Evolutionary conservation across 257 asterid species (phyloP).

Genomic region (Catharanthus roseus): DNA sequence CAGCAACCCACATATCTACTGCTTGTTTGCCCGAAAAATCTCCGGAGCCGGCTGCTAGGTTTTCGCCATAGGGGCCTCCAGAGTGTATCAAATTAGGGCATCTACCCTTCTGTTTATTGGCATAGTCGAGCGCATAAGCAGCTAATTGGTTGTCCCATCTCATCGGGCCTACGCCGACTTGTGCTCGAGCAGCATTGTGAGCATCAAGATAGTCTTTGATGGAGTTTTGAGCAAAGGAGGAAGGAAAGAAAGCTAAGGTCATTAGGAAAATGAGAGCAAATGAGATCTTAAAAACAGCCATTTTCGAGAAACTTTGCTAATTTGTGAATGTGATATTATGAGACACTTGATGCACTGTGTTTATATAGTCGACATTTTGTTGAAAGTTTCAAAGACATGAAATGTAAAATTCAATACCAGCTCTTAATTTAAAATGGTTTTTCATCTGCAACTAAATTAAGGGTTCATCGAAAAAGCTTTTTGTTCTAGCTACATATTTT

Average conservation of each 20-base stretch:
- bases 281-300: slow-evolving; percentile 4
- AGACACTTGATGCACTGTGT: too few relatives aligned
- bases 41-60: slow-evolving; percentile 32
- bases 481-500: too few relatives aligned
- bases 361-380: slow-evolving; percentile 1
- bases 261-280: not conserved
- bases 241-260: not conserved
- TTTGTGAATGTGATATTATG: not conserved
- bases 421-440: too few relatives aligned
- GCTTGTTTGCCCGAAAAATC: slow-evolving; percentile 27
- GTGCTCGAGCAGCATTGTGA: slow-evolving; percentile 36
- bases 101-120: slow-evolving; percentile 20
- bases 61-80: slow-evolving; percentile 35
- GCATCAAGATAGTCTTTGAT: slow-evolving; percentile 22
- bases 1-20: slow-evolving; percentile 35
- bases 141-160: slow-evolving; percentile 43
- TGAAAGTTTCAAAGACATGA: not conserved
- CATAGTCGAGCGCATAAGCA: slow-evolving; percentile 38
- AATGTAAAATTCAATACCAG: not conserved
- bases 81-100: slow-evolving; percentile 41
- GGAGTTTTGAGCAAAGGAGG: slow-evolving; percentile 20
- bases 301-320: not conserved
- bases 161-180: slow-evolving; percentile 28
- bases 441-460: not conserved
- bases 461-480: too few relatives aligned